Base-by-base conservation (phyloP, 176 grass and related monocot species). In the Coix lacrymajobi region DNA sequence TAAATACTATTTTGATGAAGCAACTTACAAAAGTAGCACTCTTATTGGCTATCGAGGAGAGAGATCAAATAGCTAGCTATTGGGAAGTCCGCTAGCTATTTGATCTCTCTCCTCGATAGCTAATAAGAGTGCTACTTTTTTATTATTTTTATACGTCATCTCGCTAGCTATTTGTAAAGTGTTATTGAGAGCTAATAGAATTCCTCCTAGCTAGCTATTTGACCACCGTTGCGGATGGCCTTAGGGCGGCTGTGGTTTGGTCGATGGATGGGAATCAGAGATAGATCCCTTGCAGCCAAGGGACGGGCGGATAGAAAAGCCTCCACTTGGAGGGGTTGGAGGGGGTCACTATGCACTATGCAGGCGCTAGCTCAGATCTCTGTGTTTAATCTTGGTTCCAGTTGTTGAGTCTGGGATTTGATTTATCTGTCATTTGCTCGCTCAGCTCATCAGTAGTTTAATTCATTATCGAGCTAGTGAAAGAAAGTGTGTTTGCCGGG, bases 241-340 rank as follows among this genome's bases (percentile, higher is more conserved):
- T 71, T 9, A 22, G 36, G 71, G 72, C 28, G 71, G 73, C 45
- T 39, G 28, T 66, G 79, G 69, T 48, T 72, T 30, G 41, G 67
- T 62, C 75, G 67, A 83, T 73, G 73, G 66, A 74, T 73, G 79
- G 79, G 79, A 66, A 86, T 79, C 88, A 83, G 68, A 68, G 88
- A 83, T 83, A 68, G 88, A 79, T 79, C 75, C 79, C 67, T 64
- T 52, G 44, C 66, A 10, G 54, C 43, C 17, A 52, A 11, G 73
- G 57, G 24, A 30, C n/a, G n/a, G n/a, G n/a, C n/a, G n/a, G n/a
- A 69, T 81, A 80, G 24, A 79, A 66, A 86, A 66, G 6, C 24
- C n/a, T 6, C 84, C 65, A 90, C 66, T 90, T 86, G 83, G 62
- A 52, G 77, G 75, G 25, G 25, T 7, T 8, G 51, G 51, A 22